phyloP scores from a whole-genome alignment of 495 filamentous ascomycete species.

The Penicillium cataractarum region DNA sequence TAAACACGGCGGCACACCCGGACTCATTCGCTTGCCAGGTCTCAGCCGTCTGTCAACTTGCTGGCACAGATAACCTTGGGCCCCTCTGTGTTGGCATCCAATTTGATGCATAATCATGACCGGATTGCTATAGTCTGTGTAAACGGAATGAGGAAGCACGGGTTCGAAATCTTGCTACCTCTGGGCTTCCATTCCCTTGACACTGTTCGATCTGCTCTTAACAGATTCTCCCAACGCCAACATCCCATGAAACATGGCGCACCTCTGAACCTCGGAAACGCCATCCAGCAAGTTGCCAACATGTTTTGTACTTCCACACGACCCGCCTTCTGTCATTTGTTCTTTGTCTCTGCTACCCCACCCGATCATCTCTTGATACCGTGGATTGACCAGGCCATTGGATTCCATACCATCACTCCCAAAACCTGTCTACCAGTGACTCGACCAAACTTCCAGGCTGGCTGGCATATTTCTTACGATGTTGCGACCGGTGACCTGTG shows the following conservation, averaged over 20 bases:
- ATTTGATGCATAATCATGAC: conserved; percentile 21
- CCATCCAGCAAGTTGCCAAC: conserved; percentile 16
- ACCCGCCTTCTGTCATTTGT: conserved; percentile 29
- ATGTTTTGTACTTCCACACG: conserved; percentile 21
- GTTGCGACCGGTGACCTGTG: conserved; percentile 6
- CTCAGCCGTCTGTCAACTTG: conserved; percentile 15
- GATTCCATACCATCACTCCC: conserved; percentile 33
- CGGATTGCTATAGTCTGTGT: conserved; percentile 24
- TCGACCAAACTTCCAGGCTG: conserved; percentile 7
- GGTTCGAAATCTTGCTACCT: conserved; percentile 26
- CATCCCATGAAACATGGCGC: not conserved
- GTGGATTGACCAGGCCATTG: conserved; percentile 26
- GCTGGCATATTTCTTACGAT: conserved; percentile 33
- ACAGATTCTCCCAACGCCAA: conserved; percentile 15
- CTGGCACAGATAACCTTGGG: conserved; percentile 23
- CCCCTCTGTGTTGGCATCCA: conserved; percentile 21
- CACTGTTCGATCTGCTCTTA: conserved; percentile 15
- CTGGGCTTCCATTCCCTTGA: conserved; percentile 31
- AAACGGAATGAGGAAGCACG: conserved; percentile 5
- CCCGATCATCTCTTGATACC: conserved; percentile 18
- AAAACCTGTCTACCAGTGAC: conserved; percentile 18
- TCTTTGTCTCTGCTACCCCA: conserved; percentile 23
- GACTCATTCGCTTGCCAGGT: conserved; percentile 14
- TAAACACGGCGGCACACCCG: not conserved
- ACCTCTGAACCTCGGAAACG: conserved; percentile 4